These are phyloP conservation scores for Phytophthora agathidicida DNA, from an alignment of 352 stramenopile genomes.

Conservation along the genomic window DNA sequence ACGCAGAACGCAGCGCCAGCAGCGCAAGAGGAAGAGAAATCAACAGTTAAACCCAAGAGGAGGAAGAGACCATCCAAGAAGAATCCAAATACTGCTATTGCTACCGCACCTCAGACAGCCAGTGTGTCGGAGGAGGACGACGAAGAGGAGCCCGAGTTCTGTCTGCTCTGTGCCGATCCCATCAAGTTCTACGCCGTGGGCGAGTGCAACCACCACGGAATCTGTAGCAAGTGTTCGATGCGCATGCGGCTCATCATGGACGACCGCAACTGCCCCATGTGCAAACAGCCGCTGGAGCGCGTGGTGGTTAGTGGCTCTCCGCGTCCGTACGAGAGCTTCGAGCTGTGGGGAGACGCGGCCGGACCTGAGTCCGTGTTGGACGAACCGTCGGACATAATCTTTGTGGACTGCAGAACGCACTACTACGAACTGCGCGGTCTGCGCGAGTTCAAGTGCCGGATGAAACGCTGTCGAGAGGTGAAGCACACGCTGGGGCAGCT, in stretches of 20 bases:
- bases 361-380: constrained; percentile 70
- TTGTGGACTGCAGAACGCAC: constrained; percentile 68
- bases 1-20: neutral
- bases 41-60: constrained; percentile 11
- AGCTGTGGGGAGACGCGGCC: constrained; percentile 77
- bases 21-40: constrained; percentile 13
- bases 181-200: constrained; percentile 77
- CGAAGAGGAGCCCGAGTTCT: constrained; percentile 46
- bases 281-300: constrained; percentile 69
- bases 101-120: neutral
- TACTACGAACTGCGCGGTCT: constrained; percentile 63
- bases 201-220: constrained; percentile 80
- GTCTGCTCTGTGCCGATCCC: constrained; percentile 71
- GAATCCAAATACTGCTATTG: neutral
- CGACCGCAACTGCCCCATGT: constrained; percentile 82
- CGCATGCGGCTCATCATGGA: constrained; percentile 84
- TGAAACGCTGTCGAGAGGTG: constrained; percentile 65
- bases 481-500: constrained; percentile 62
- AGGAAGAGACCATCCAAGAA: constrained; percentile 23
- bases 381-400: constrained; percentile 81
- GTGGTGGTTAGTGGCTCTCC: constrained; percentile 63
- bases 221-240: constrained; percentile 85
- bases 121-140: constrained; percentile 14
- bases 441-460: constrained; percentile 64
- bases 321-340: constrained; percentile 68